Evolutionary conservation across 2,329 filamentous ascomycete genomes (phyloP).

Genomic region (Cercospora sp.): DNA sequence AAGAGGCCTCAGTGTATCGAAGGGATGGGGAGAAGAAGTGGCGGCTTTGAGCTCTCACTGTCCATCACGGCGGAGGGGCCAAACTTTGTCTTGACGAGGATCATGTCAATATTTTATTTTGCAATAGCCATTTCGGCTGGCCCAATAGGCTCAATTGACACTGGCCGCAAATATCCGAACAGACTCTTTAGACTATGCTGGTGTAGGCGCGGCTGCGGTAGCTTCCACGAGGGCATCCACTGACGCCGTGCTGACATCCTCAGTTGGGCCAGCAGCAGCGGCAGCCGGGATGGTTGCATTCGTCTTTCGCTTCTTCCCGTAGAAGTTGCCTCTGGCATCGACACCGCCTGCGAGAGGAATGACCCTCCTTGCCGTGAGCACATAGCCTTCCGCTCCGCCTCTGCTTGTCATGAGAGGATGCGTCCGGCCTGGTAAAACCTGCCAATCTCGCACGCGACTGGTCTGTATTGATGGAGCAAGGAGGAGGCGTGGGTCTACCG

Average conservation of each 20-base stretch:
- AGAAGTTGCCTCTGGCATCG: constrained; percentile 75
- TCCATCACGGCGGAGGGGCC: background rate
- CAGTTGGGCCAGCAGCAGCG: background rate
- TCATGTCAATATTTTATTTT: background rate
- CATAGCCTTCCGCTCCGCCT: constrained; percentile 85
- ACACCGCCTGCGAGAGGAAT: constrained; percentile 77
- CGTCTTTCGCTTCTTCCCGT: constrained; percentile 64
- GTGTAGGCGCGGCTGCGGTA: constrained; percentile 8
- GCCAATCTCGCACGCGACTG: constrained; percentile 76
- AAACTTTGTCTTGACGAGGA: background rate
- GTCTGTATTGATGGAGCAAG: constrained; percentile 80
- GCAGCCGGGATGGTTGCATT: background rate
- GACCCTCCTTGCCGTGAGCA: constrained; percentile 82
- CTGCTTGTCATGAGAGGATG: constrained; percentile 90
- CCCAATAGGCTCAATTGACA: background rate
- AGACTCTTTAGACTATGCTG: background rate
- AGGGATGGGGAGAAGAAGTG: background rate
- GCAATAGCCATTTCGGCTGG: background rate
- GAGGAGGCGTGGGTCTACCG: constrained; percentile 81
- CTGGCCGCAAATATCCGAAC: background rate
- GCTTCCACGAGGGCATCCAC: background rate
- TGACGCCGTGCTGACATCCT: background rate
- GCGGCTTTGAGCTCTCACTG: background rate
- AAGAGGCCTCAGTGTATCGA: background rate
- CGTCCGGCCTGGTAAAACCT: constrained; percentile 86